phyloP scores from a whole-genome alignment of 2,329 filamentous ascomycete genomes.

The Alternaria incomplexa region DNA sequence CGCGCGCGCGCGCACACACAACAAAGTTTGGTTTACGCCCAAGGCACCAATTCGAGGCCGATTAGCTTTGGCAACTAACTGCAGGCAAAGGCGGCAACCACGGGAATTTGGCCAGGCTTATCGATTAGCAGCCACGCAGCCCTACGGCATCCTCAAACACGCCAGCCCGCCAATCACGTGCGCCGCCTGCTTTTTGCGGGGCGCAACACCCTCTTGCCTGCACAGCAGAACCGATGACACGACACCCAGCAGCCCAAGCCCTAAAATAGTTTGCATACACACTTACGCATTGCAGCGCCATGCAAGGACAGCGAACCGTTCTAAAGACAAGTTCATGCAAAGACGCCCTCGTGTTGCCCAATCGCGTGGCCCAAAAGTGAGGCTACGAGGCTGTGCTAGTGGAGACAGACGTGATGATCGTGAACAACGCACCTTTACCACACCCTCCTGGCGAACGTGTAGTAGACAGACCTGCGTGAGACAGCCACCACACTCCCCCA shows the following conservation, averaged over 20 bases:
- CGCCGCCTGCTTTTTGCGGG: slow-evolving; percentile 18
- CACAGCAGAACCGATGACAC: slow-evolving; percentile 16
- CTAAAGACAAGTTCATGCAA: slow-evolving; percentile 30
- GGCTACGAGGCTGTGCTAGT: slow-evolving; percentile 27
- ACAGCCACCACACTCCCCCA: background rate
- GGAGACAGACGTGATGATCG: background rate
- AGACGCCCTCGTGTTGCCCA: slow-evolving; percentile 10
- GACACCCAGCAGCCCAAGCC: background rate
- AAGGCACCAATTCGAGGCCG: background rate
- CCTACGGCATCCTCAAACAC: background rate
- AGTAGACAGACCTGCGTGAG: background rate
- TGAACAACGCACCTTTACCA: slow-evolving; percentile 31
- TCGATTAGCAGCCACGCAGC: background rate
- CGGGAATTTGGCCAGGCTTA: background rate
- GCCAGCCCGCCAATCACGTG: background rate
- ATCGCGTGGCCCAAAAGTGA: slow-evolving; percentile 8
- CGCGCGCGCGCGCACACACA: background rate
- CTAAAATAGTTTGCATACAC: slow-evolving; percentile 13
- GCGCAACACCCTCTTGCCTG: slow-evolving; percentile 16
- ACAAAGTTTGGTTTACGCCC: background rate
- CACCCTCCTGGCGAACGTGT: slow-evolving; percentile 15
- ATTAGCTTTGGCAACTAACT: background rate
- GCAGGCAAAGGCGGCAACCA: background rate
- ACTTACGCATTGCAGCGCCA: background rate
- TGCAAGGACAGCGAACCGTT: slow-evolving; percentile 27